These are phyloP conservation scores for Chaetomium strumarium DNA, from an alignment of 2,329 filamentous ascomycete species.

Conservation along the genomic window DNA sequence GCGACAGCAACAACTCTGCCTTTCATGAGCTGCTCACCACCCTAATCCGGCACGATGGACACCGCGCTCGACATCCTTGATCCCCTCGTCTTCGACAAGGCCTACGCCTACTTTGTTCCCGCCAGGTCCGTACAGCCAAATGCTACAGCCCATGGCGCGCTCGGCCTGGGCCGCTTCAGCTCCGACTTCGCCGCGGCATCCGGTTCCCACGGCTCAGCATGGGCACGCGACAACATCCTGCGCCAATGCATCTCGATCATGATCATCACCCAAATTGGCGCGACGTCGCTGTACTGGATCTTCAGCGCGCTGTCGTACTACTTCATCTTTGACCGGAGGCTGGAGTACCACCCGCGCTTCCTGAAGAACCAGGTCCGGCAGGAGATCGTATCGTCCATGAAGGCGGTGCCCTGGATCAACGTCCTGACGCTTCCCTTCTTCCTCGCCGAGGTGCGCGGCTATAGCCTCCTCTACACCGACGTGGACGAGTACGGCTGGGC, in stretches of 20 bases:
- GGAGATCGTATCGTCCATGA: slow-evolving; percentile 39
- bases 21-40: slow-evolving; percentile 3
- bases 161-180: slow-evolving; percentile 10
- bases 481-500: slow-evolving; percentile 35
- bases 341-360: slow-evolving; percentile 43
- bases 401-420: slow-evolving; percentile 39
- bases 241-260: slow-evolving; percentile 37
- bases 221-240: slow-evolving; percentile 37
- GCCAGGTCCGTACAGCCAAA: slow-evolving; percentile 9
- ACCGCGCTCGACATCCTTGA: slow-evolving; percentile 37
- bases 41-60: slow-evolving; percentile 30
- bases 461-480: slow-evolving; percentile 37
- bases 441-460: slow-evolving; percentile 42
- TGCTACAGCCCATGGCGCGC: slow-evolving; percentile 12
- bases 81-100: slow-evolving; percentile 36
- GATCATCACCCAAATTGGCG: slow-evolving; percentile 35
- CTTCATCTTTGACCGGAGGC: slow-evolving; percentile 51
- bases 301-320: slow-evolving; percentile 67
- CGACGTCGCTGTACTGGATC: slow-evolving; percentile 48
- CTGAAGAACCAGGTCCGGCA: slow-evolving; percentile 42
- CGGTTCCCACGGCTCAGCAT: slow-evolving; percentile 26
- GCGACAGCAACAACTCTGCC: neutral
- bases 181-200: slow-evolving; percentile 4
- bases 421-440: slow-evolving; percentile 41
- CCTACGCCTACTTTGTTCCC: slow-evolving; percentile 36